Percentiles rank a stretch among this genome's conserved stretches.
These are phyloP conservation scores for Heliamphora exappendiculata DNA, from an alignment of 148 eudicot species.

Conservation along the genomic window DNA sequence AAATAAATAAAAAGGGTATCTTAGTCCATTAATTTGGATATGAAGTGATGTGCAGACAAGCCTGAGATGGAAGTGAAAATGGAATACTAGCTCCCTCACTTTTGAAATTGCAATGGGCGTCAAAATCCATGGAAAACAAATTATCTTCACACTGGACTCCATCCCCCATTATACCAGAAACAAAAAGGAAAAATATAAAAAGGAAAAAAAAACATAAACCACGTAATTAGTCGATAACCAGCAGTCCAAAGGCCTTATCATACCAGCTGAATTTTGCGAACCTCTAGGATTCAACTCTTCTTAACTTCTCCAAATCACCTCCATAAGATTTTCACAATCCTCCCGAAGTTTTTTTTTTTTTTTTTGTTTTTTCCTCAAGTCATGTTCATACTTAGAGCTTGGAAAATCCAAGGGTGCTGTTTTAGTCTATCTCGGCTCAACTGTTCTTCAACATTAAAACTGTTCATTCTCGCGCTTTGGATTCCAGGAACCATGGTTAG, in stretches of 20 bases:
- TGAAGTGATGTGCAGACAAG: not conserved
- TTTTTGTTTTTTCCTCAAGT: slow-evolving; percentile 20
- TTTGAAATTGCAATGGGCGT: not conserved
- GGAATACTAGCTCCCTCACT: not conserved
- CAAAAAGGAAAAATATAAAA: not conserved
- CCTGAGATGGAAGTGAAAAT: not conserved
- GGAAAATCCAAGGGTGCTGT: slow-evolving; percentile 64
- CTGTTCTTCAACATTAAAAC: slow-evolving; percentile 18
- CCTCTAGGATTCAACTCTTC: no score
- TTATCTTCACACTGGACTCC: slow-evolving; percentile 15
- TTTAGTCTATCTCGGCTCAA: slow-evolving; percentile 27
- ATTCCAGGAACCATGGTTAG: slow-evolving; percentile 22
- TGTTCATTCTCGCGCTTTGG: slow-evolving; percentile 16
- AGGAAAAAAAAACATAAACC: not conserved
- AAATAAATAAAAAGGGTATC: not conserved
- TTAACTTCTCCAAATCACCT: no score
- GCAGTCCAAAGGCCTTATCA: not conserved
- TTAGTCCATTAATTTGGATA: not conserved
- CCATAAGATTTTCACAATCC: no score
- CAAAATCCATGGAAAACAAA: slow-evolving; percentile 11
- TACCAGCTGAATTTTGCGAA: no score
- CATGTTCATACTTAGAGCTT: slow-evolving; percentile 53
- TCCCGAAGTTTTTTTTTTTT: not conserved
- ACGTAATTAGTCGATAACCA: not conserved
- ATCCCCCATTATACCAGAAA: not conserved